Evolutionary conservation across 768 basidiomycete species (phyloP).

Genomic region (Naganishia antarctica): DNA sequence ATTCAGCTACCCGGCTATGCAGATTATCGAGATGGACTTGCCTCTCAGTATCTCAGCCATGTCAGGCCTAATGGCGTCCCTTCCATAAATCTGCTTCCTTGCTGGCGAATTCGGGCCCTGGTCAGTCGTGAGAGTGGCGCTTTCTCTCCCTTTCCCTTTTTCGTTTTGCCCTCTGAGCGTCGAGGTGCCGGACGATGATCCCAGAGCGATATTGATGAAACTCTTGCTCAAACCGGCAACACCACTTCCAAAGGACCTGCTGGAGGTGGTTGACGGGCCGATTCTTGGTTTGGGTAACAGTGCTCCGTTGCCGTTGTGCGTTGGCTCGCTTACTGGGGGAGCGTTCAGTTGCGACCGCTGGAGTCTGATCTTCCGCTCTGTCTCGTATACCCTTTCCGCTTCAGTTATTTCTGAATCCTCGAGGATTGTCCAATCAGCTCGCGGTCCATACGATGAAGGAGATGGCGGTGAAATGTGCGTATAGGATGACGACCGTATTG

Average conservation of each 20-base stretch:
- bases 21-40: constrained; percentile 47
- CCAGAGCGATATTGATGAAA: constrained; percentile 16
- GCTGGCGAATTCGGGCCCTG: not conserved
- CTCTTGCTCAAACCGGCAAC: constrained; percentile 21
- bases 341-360: not conserved
- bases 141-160: constrained; percentile 35
- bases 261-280: not conserved
- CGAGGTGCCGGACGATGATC: not conserved
- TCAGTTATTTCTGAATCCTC: constrained; percentile 24
- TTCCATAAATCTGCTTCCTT: constrained; percentile 29
- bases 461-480: constrained; percentile 22
- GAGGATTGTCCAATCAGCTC: constrained; percentile 26
- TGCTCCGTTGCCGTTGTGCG: not conserved
- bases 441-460: constrained; percentile 20
- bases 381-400: constrained; percentile 23
- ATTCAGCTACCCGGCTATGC: constrained; percentile 29
- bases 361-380: constrained; percentile 1
- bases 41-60: constrained; percentile 72
- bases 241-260: constrained; percentile 32
- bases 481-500: constrained; percentile 21
- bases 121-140: not conserved
- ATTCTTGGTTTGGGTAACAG: constrained; percentile 5
- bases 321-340: not conserved
- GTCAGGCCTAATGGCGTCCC: constrained; percentile 63
- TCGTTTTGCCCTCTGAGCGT: constrained; percentile 23